A percentile compares a stretch with the other conserved stretches of the same genome.
Evolutionary conservation across 305 asterid genomes (phyloP).

Genomic region (Andrographis paniculata): DNA sequence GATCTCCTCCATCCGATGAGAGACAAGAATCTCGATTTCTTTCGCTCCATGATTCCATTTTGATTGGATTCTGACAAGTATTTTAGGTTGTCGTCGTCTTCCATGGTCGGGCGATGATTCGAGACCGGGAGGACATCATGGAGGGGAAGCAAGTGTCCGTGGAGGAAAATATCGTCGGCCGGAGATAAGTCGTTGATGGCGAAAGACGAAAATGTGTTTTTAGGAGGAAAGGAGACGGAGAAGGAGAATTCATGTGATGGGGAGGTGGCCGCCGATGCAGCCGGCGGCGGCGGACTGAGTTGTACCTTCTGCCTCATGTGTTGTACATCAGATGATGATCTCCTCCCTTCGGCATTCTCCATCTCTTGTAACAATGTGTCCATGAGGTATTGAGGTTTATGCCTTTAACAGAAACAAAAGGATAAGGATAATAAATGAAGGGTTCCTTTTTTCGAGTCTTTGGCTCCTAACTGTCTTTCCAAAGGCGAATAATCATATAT

Average conservation of each 20-base stretch:
- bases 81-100: not conserved
- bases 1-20: slow-evolving; percentile 16
- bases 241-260: slow-evolving; percentile 68
- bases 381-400: too few relatives aligned
- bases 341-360: slow-evolving; percentile 12
- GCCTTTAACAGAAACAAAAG: too few relatives aligned
- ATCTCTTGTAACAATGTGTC: slow-evolving; percentile 17
- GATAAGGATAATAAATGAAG: too few relatives aligned
- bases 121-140: slow-evolving; percentile 60
- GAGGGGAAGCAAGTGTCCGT: slow-evolving; percentile 86
- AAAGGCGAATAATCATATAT: too few relatives aligned
- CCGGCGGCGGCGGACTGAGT: slow-evolving; percentile 3
- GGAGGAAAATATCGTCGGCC: slow-evolving; percentile 86
- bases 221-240: slow-evolving; percentile 52
- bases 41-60: not conserved
- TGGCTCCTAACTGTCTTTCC: too few relatives aligned
- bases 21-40: too few relatives aligned
- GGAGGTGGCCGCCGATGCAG: slow-evolving; percentile 27
- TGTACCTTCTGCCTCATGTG: slow-evolving; percentile 8
- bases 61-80: too few relatives aligned
- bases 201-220: slow-evolving; percentile 28
- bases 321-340: slow-evolving; percentile 12
- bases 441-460: too few relatives aligned
- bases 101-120: slow-evolving; percentile 43
- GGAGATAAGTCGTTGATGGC: slow-evolving; percentile 70